A percentile compares a stretch with the other conserved stretches of the same genome.
phyloP scores from a whole-genome alignment of 495 filamentous ascomycete species.

The Penicillium coffeae region DNA sequence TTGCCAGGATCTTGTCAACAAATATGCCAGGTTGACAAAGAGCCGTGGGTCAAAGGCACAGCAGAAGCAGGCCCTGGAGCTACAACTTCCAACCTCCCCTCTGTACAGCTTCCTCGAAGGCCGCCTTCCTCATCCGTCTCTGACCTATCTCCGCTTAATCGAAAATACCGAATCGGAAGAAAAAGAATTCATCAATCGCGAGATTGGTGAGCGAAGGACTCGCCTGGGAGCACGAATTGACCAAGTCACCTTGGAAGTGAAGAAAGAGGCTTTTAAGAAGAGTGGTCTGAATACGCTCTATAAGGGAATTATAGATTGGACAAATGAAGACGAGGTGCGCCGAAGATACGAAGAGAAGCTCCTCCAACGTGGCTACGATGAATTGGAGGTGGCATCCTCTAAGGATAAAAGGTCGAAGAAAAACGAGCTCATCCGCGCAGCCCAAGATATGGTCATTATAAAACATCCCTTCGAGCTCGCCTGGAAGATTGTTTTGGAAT shows the following conservation, averaged over 20 bases:
- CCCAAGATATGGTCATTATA: conserved; percentile 90
- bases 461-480: conserved; percentile 87
- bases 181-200: conserved; percentile 82
- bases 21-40: conserved; percentile 66
- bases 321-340: conserved; percentile 76
- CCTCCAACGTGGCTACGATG: conserved; percentile 74
- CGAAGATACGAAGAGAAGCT: conserved; percentile 88
- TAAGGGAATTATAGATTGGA: conserved; percentile 81
- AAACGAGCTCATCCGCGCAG: conserved; percentile 65
- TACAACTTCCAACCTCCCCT: conserved; percentile 72
- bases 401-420: conserved; percentile 66
- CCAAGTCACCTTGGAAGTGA: conserved; percentile 82
- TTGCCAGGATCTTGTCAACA: conserved; percentile 79
- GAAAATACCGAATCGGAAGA: conserved; percentile 83
- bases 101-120: conserved; percentile 84
- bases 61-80: conserved; percentile 65
- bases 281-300: conserved; percentile 75
- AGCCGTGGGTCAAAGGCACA: conserved; percentile 67
- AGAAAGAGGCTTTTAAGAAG: conserved; percentile 69
- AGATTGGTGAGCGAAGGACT: conserved; percentile 85
- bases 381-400: conserved; percentile 59
- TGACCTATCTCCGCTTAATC: conserved; percentile 79
- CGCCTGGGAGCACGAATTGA: conserved; percentile 78
- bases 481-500: conserved; percentile 87
- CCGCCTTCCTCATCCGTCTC: conserved; percentile 70